Conservation (phyloP, 2,329 filamentous ascomycete genomes). For the Monosporascus sp. region DNA sequence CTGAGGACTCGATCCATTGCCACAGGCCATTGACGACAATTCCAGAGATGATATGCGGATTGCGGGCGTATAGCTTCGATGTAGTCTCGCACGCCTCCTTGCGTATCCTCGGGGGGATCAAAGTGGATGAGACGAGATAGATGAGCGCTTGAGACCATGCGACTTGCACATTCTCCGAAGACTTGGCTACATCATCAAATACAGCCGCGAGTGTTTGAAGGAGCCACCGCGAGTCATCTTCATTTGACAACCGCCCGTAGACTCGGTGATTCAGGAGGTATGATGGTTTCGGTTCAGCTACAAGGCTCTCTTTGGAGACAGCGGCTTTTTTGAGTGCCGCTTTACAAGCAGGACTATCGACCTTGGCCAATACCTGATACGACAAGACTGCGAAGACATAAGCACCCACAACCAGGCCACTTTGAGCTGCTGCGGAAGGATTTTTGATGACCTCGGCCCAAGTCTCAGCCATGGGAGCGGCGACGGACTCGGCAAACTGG, state of each 20-base stretch:
- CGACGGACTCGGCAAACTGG: constrained; percentile 48
- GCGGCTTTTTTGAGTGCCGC: constrained; percentile 54
- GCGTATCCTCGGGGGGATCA: constrained; percentile 56
- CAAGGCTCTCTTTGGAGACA: constrained; percentile 61
- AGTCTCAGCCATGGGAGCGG: constrained; percentile 57
- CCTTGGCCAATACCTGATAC: constrained; percentile 47
- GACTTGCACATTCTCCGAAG: constrained; percentile 46
- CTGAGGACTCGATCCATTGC: constrained; percentile 68
- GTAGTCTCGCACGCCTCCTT: constrained; percentile 59
- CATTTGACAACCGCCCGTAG: constrained; percentile 70
- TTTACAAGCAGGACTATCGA: constrained; percentile 46
- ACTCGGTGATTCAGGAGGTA: constrained; percentile 81
- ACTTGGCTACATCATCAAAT: constrained; percentile 48
- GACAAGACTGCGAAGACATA: constrained; percentile 68
- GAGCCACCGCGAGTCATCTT: constrained; percentile 77
- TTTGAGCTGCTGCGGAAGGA: constrained; percentile 73
- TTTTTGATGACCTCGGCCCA: constrained; percentile 78
- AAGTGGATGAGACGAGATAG: constrained; percentile 65
- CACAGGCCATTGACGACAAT: constrained; percentile 70
- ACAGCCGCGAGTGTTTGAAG: constrained; percentile 63
- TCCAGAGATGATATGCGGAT: constrained; percentile 54
- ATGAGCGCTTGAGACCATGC: constrained; percentile 84
- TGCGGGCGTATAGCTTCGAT: constrained; percentile 57
- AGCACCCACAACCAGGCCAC: constrained; percentile 72
- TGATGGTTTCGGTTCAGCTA: constrained; percentile 74